These are phyloP conservation scores for Craterostigma plantagineum DNA, from an alignment of 257 asterid genomes.

Conservation along the genomic window DNA sequence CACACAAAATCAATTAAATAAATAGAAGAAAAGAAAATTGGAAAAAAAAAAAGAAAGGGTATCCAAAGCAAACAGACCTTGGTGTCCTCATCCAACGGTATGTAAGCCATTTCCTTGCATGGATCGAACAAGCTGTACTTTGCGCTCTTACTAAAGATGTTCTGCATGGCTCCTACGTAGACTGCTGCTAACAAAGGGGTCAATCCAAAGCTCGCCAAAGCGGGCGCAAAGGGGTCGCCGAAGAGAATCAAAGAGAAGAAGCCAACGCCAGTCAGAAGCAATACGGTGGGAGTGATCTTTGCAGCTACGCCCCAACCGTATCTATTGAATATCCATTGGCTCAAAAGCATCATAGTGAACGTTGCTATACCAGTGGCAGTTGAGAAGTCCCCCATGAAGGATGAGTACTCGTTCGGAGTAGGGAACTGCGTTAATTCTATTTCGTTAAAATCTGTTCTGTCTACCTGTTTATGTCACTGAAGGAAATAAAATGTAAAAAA, in stretches of 20 bases:
- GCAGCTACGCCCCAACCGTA: conserved; percentile 99
- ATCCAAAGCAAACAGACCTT: too few species aligned
- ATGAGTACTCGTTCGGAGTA: conserved; percentile 88
- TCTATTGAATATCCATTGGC: conserved; percentile 86
- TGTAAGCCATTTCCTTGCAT: conserved; percentile 99
- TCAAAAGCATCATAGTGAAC: conserved; percentile 85
- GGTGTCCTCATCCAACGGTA: conserved; percentile 95
- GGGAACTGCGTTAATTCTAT: conserved; percentile 42
- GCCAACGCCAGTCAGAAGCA: conserved; percentile 83
- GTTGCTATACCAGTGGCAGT: conserved; percentile 97
- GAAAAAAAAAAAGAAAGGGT: too few species aligned
- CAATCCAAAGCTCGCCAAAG: conserved; percentile 62
- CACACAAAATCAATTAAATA: too few species aligned
- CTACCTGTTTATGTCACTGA: background rate
- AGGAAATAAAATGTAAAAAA: background rate
- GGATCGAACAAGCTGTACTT: conserved; percentile 97
- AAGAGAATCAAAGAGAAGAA: conserved; percentile 82
- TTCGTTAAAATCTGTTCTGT: too few species aligned
- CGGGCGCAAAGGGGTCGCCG: conserved; percentile 71
- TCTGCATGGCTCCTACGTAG: conserved; percentile 92
- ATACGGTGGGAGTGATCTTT: conserved; percentile 77
- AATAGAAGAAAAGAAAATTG: too few species aligned
- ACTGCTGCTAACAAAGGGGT: conserved; percentile 99
- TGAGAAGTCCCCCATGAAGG: conserved; percentile 97
- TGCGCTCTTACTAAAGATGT: conserved; percentile 93